Conservation (phyloP, 192 early-diverging fungal genomes). For the Entophlyctis luteolus region DNA sequence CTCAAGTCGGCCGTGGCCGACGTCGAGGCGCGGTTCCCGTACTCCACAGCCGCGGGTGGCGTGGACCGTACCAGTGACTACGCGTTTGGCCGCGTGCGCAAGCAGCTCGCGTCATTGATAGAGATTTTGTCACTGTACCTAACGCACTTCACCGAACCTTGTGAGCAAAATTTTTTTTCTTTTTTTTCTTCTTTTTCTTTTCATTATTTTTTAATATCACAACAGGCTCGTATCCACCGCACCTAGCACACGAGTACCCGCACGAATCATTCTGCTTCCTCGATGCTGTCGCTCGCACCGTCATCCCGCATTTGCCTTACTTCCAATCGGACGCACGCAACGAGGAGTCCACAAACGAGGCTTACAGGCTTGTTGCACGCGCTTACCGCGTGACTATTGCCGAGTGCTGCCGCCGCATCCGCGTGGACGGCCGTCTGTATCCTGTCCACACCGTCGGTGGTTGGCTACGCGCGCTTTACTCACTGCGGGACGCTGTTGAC, state of each 20-base stretch:
- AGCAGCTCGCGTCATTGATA: conserved; percentile 66
- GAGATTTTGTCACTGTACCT: conserved; percentile 48
- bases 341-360: conserved; percentile 64
- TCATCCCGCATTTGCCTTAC: conserved; percentile 59
- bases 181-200: too few relatives aligned
- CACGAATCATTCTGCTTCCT: conserved; percentile 75
- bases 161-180: neutral
- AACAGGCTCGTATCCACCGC: conserved; percentile 64
- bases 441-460: conserved; percentile 72
- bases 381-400: conserved; percentile 75
- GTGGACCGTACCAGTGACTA: conserved; percentile 71
- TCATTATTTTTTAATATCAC: too few relatives aligned
- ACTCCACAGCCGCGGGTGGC: conserved; percentile 78
- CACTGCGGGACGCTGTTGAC: neutral
- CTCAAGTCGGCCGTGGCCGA: conserved; percentile 67
- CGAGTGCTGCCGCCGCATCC: conserved; percentile 66
- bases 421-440: conserved; percentile 72
- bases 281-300: conserved; percentile 56
- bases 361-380: conserved; percentile 67
- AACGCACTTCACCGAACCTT: conserved; percentile 42
- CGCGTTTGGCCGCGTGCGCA: conserved; percentile 79
- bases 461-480: conserved; percentile 66
- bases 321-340: conserved; percentile 77
- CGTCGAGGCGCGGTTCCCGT: conserved; percentile 78
- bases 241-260: conserved; percentile 76